A percentile compares a stretch with the other conserved stretches of the same genome.
phyloP scores from a whole-genome alignment of 2,329 filamentous ascomycete genomes.

The Aspergillus caelatus region DNA sequence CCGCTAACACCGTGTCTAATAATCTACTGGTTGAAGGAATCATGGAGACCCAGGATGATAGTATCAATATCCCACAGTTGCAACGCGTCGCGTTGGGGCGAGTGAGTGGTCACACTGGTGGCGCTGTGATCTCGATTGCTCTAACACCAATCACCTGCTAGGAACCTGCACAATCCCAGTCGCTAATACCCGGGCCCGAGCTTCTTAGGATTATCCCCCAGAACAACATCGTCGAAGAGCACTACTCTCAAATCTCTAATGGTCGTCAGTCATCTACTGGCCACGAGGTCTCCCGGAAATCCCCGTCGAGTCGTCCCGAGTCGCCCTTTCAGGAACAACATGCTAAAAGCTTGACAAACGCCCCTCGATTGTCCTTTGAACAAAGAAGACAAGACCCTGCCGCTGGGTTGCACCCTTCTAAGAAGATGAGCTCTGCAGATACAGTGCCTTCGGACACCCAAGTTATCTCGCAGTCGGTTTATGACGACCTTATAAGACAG shows the following conservation, averaged over 20 bases:
- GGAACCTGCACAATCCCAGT: slow-evolving; percentile 35
- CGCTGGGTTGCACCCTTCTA: slow-evolving; percentile 22
- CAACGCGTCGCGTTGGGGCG: slow-evolving; percentile 46
- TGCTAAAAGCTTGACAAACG: slow-evolving; percentile 22
- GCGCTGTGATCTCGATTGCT: slow-evolving; percentile 28
- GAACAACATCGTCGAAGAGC: slow-evolving; percentile 1
- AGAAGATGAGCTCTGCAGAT: slow-evolving; percentile 40
- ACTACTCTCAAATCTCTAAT: slow-evolving; percentile 11
- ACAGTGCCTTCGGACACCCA: slow-evolving; percentile 46
- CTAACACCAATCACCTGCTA: slow-evolving; percentile 30
- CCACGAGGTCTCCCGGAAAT: slow-evolving; percentile 14
- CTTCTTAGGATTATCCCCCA: slow-evolving; percentile 11
- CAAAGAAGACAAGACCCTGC: slow-evolving; percentile 15
- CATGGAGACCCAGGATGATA: slow-evolving; percentile 46
- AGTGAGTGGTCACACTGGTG: slow-evolving; percentile 38
- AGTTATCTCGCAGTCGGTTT: slow-evolving; percentile 48
- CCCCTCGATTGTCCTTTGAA: slow-evolving; percentile 17
- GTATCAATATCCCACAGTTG: slow-evolving; percentile 43
- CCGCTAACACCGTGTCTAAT: neutral
- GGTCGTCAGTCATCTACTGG: slow-evolving; percentile 11
- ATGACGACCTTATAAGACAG: slow-evolving; percentile 42
- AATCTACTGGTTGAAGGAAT: slow-evolving; percentile 2
- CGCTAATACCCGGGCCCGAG: slow-evolving; percentile 16
- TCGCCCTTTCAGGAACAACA: slow-evolving; percentile 20
- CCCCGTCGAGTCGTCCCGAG: slow-evolving; percentile 11